phyloP scores from a whole-genome alignment of 108 stramenopile species.

The Nitzschia sp. region DNA sequence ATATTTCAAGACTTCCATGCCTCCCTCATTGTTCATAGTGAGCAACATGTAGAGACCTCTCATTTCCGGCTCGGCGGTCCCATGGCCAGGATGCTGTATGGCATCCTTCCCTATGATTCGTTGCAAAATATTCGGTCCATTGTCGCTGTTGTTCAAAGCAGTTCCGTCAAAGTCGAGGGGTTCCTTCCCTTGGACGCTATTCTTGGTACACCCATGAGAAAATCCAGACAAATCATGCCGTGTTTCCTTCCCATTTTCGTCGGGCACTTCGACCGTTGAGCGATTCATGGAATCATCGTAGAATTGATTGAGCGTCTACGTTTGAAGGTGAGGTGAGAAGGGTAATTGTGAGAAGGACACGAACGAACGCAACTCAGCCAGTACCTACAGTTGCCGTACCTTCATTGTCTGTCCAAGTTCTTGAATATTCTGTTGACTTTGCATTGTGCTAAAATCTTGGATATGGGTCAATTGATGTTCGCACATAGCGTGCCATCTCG shows the following conservation, averaged over 20 bases:
- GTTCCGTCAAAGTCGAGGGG: conserved; percentile 80
- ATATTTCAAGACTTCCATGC: conserved; percentile 92
- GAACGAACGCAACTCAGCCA: no score
- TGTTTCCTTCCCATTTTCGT: conserved; percentile 39
- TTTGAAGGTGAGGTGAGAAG: no score
- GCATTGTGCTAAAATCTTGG: conserved; percentile 75
- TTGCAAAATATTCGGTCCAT: conserved; percentile 21
- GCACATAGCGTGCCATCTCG: conserved; percentile 88
- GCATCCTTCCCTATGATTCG: conserved; percentile 67
- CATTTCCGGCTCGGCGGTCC: conserved; percentile 91
- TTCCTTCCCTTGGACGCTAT: conserved; percentile 58
- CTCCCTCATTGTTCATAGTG: conserved; percentile 86
- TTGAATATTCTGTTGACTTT: conserved; percentile 88
- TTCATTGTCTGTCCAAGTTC: conserved; percentile 91
- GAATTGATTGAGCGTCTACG: conserved; percentile 68
- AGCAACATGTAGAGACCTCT: conserved; percentile 82
- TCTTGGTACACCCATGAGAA: conserved; percentile 61
- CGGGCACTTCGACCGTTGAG: conserved; percentile 59
- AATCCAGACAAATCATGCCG: not conserved
- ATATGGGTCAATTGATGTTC: conserved; percentile 89
- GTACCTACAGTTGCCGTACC: not conserved
- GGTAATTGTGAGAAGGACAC: no score
- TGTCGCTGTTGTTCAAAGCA: conserved; percentile 48
- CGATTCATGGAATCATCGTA: conserved; percentile 82
- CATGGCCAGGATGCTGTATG: conserved; percentile 37